Evolutionary conservation across 2,329 filamentous ascomycete genomes (phyloP).

Genomic region (Alternaria brassicicola): DNA sequence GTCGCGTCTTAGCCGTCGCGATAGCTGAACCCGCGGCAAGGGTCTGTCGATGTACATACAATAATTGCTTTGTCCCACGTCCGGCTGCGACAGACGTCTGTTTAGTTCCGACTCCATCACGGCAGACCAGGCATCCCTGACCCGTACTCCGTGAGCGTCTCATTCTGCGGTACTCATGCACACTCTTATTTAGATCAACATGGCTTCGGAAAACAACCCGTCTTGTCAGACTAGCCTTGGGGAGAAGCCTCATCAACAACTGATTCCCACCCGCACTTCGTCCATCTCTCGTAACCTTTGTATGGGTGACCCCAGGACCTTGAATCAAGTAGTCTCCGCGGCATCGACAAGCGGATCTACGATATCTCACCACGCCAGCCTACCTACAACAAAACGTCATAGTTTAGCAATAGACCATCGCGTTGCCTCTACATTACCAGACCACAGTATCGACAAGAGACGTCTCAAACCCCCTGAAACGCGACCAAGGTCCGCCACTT

Average conservation of each 20-base stretch:
- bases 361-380: constrained; percentile 3
- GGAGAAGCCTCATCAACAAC: constrained; percentile 22
- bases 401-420: constrained; percentile 8
- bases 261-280: constrained; percentile 26
- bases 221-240: constrained; percentile 20
- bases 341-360: constrained; percentile 1
- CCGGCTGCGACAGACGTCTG: constrained; percentile 12
- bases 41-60: constrained; percentile 5
- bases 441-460: background rate
- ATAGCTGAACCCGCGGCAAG: constrained; percentile 29
- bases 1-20: constrained; percentile 19
- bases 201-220: constrained; percentile 21
- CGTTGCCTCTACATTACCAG: background rate
- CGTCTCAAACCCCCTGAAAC: background rate
- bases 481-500: constrained; percentile 27
- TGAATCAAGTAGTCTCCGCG: constrained; percentile 5
- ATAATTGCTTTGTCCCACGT: constrained; percentile 25
- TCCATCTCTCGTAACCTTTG: constrained; percentile 9
- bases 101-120: constrained; percentile 13
- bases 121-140: constrained; percentile 26
- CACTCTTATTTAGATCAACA: constrained; percentile 28
- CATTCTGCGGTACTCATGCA: constrained; percentile 22
- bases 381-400: constrained; percentile 8
- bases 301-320: background rate
- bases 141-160: constrained; percentile 18